Conservation (phyloP, 306 rosid species). For the Cucurbita ficifolia region DNA sequence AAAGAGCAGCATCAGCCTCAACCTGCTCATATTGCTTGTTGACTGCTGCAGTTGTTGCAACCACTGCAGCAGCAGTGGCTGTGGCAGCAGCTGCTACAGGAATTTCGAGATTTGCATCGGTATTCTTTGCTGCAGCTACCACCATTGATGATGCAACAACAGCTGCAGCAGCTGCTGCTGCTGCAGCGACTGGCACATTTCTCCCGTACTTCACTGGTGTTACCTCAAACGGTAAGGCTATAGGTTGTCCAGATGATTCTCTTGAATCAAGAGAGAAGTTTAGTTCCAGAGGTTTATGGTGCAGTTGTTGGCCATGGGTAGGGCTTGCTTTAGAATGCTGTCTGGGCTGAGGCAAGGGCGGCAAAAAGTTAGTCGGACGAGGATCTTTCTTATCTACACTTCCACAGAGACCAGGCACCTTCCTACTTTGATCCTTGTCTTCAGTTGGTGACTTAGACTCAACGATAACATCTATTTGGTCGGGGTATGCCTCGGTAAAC, state of each 20-base stretch:
- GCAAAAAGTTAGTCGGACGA: constrained; percentile 29
- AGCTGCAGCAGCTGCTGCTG: constrained; percentile 82
- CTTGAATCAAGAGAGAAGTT: constrained; percentile 32
- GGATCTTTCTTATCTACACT: constrained; percentile 20
- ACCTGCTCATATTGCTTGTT: constrained; percentile 65
- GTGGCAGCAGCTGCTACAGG: constrained; percentile 96
- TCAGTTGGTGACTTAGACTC: constrained; percentile 29
- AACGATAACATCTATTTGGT: constrained; percentile 31
- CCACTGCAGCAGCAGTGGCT: constrained; percentile 88
- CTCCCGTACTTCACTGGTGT: constrained; percentile 41
- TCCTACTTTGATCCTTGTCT: constrained; percentile 29
- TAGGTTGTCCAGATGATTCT: constrained; percentile 31
- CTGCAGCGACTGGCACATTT: constrained; percentile 81
- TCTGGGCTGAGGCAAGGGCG: constrained; percentile 50
- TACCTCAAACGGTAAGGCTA: constrained; percentile 34
- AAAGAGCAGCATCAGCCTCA: constrained; percentile 36
- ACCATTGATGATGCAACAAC: constrained; percentile 95
- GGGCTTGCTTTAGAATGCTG: constrained; percentile 36
- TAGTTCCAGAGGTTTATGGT: constrained; percentile 33
- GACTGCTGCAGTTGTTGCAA: constrained; percentile 88
- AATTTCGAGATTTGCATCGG: constrained; percentile 50
- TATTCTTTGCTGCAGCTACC: constrained; percentile 54
- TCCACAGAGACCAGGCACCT: constrained; percentile 22
- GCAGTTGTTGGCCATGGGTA: constrained; percentile 33
- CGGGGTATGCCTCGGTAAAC: constrained; percentile 57